Evolutionary conservation across 495 filamentous ascomycete genomes (phyloP).

Genomic region (Extremus antarcticus): DNA sequence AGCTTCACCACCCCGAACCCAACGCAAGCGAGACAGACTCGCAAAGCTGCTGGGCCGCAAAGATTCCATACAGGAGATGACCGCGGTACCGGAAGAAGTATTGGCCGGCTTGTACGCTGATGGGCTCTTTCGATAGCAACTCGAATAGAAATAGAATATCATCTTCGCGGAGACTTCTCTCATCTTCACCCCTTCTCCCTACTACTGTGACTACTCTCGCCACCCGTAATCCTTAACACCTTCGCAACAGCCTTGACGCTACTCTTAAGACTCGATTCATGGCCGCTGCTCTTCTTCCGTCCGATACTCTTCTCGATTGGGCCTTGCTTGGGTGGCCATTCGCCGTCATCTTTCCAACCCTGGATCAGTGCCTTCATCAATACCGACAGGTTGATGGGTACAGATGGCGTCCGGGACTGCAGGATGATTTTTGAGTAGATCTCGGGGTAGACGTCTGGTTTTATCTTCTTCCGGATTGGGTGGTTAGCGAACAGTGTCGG

Average conservation of each 20-base stretch:
- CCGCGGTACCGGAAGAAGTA: too few species aligned
- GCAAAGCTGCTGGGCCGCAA: too few species aligned
- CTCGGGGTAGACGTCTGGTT: conserved; percentile 56
- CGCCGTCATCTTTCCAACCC: conserved; percentile 88
- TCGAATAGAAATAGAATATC: neutral
- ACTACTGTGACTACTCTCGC: neutral
- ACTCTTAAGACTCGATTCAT: neutral
- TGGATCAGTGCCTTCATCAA: conserved; percentile 71
- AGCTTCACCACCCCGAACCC: neutral
- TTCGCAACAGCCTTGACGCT: conserved; percentile 17
- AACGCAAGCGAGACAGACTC: too few species aligned
- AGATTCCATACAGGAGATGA: too few species aligned
- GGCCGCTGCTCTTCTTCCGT: conserved; percentile 7
- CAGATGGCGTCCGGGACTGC: conserved; percentile 62
- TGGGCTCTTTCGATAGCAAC: neutral
- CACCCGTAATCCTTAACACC: conserved; percentile 13
- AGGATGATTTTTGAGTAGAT: conserved; percentile 83
- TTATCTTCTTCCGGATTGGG: conserved; percentile 63
- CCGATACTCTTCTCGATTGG: conserved; percentile 23
- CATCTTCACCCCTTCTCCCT: neutral
- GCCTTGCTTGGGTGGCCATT: conserved; percentile 72
- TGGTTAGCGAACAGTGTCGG: conserved; percentile 58
- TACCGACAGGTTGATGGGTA: conserved; percentile 78
- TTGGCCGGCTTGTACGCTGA: neutral
- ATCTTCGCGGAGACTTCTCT: too few species aligned